Base-by-base conservation (phyloP, 305 asterid species). In the Fraxinus angustifolia region DNA sequence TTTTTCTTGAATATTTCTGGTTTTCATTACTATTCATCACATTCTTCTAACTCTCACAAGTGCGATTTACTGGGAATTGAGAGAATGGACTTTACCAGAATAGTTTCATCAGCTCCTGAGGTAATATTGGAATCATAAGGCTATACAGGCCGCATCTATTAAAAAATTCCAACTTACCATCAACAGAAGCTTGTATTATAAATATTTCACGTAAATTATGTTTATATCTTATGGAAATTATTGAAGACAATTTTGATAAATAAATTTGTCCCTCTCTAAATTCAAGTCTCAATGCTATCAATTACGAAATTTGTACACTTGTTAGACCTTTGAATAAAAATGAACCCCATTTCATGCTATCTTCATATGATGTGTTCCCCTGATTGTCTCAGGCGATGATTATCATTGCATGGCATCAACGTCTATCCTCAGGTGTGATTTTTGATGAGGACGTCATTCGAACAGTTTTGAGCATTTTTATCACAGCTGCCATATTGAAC, bases 401-500 rank as follows among this genome's bases (percentile, higher is more conserved):
- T 76, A 92, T 94, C 83, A 87, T 96, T 89, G 97, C 98, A 86
- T 96, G 98, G 98, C 96, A 92, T 82, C 93, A 90, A 80, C 86
- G 90, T 65, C 88, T 89, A 80, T 86, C 91, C 85, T 85, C 97
- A 58, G 82, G 84, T 84, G 89, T 85, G 34, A 84, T 93, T 84
- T 90, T 93, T 42, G 95, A 92, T 45, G 95, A 87, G 78, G 91
- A 85, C 78, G 88, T 94, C 30, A 86, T 92, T 85, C 93, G 85
- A 85, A 89, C 87, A 82, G 88, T 96, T 81, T 86, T 92, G 88
- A 96, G 99, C 93, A 92, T 96, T 86, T 96, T 96, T 83, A 89
- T 96, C 83, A 96, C 99, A 23, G 97, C 98, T 86, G 96, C 99
- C 78, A 86, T 96, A 86, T 84, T 96, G 83, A 92, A 96, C 82